A percentile compares a stretch with the other conserved stretches of the same genome.
Evolutionary conservation across 2,329 filamentous ascomycete genomes (phyloP).

Genomic region (Sporothrix inflata): DNA sequence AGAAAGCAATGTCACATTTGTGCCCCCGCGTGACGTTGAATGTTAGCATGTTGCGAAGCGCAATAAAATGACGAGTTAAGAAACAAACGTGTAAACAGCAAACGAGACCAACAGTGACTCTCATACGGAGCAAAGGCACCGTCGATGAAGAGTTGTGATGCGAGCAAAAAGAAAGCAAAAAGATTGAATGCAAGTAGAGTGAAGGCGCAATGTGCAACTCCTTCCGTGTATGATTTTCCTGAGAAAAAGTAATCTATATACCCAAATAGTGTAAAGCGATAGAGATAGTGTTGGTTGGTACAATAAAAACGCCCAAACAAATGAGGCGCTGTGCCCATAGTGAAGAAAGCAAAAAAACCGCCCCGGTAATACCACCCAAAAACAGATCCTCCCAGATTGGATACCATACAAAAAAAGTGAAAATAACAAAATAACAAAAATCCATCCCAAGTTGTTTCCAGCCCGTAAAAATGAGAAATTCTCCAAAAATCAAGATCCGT

Average conservation of each 20-base stretch:
- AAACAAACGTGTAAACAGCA: background rate
- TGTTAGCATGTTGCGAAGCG: background rate
- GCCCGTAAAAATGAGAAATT: background rate
- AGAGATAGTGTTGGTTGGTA: background rate
- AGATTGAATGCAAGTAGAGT: background rate
- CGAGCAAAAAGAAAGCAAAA: background rate
- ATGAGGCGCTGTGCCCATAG: background rate
- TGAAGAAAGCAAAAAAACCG: background rate
- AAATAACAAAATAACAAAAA: background rate
- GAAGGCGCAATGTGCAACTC: background rate
- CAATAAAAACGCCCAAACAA: background rate
- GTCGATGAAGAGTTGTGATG: background rate
- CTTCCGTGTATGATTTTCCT: background rate
- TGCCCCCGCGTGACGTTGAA: slow-evolving; percentile 1
- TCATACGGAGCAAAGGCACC: background rate
- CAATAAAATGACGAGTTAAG: background rate
- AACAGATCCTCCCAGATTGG: background rate
- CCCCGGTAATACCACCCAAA: background rate
- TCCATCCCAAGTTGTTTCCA: background rate
- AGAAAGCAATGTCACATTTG: slow-evolving; percentile 14
- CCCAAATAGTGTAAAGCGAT: background rate
- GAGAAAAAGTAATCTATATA: slow-evolving; percentile 12
- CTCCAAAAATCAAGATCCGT: too few species aligned
- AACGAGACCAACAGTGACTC: background rate
- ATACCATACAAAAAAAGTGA: background rate